These are phyloP conservation scores for Conringia planisiliqua DNA, from an alignment of 345 rosid genomes.

Conservation along the genomic window DNA sequence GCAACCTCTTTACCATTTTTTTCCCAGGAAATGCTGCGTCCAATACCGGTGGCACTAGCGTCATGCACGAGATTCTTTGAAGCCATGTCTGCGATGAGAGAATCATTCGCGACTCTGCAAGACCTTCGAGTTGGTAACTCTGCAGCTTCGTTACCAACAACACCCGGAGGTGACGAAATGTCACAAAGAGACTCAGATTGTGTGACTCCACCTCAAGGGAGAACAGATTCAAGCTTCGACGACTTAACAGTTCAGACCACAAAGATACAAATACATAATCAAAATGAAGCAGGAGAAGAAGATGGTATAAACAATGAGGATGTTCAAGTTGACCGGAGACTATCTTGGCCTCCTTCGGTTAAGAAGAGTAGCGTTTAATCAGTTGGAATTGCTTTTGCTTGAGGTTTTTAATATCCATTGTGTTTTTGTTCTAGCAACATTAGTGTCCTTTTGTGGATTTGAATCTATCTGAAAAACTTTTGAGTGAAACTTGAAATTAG, in stretches of 20 bases:
- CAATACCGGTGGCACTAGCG: slow-evolving; percentile 97
- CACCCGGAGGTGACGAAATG: slow-evolving; percentile 53
- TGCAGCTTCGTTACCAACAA: slow-evolving; percentile 51
- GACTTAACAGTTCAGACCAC: slow-evolving; percentile 49
- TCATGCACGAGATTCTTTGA: slow-evolving; percentile 96
- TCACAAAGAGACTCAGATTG: slow-evolving; percentile 46
- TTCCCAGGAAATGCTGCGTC: slow-evolving; percentile 90
- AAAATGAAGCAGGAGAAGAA: slow-evolving; percentile 41
- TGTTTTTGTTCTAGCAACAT: slow-evolving; percentile 1
- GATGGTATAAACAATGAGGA: slow-evolving; percentile 32
- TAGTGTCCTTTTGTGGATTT: not conserved
- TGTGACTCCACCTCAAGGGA: slow-evolving; percentile 74
- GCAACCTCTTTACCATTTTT: not conserved
- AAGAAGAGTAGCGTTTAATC: slow-evolving; percentile 30
- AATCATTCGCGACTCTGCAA: slow-evolving; percentile 89
- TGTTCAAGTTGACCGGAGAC: slow-evolving; percentile 57
- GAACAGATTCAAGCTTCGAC: slow-evolving; percentile 58
- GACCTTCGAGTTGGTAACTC: slow-evolving; percentile 73
- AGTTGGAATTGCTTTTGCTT: not conserved
- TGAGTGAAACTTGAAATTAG: not conserved
- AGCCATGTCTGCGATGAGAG: slow-evolving; percentile 99
- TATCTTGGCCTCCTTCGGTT: slow-evolving; percentile 88
- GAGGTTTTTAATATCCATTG: slow-evolving; percentile 3
- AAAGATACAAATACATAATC: slow-evolving; percentile 42
- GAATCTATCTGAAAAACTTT: not conserved